phyloP scores from a whole-genome alignment of 495 filamentous ascomycete genomes.

The Aspergillus heteromorphus region DNA sequence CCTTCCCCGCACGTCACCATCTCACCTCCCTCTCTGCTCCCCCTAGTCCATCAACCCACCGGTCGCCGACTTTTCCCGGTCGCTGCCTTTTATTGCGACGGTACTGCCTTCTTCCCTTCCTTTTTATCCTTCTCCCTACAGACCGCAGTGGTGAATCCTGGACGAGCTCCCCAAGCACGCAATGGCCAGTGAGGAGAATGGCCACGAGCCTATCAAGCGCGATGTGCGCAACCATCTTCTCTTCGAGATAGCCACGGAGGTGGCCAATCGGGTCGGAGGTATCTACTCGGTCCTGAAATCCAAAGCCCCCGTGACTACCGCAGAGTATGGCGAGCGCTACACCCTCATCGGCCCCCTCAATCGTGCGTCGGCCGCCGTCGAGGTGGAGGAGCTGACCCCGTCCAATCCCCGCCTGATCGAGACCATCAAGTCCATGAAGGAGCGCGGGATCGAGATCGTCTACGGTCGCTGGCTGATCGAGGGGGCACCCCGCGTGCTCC shows the following conservation, averaged over 20 bases:
- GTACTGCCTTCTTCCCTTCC: neutral
- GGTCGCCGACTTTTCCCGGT: neutral
- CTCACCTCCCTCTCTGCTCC: neutral
- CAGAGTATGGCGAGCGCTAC: conserved; percentile 97
- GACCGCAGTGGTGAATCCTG: neutral
- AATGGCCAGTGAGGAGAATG: conserved; percentile 31
- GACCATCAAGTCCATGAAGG: conserved; percentile 84
- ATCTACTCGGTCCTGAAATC: conserved; percentile 99
- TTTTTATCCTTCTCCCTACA: neutral
- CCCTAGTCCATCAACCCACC: too few relatives aligned
- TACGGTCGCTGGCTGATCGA: conserved; percentile 98
- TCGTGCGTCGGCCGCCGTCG: conserved; percentile 82
- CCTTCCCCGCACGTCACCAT: conserved; percentile 1
- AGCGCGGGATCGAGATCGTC: conserved; percentile 81
- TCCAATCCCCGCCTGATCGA: conserved; percentile 71
- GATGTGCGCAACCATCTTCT: conserved; percentile 78
- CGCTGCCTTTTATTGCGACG: neutral
- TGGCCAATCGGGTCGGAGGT: conserved; percentile 94
- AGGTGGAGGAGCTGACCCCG: conserved; percentile 88
- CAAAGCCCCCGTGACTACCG: conserved; percentile 94
- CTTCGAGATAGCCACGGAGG: conserved; percentile 94
- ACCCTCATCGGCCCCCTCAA: conserved; percentile 94
- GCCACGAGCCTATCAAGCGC: conserved; percentile 41
- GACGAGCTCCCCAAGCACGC: neutral
- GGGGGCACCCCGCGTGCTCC: conserved; percentile 84